These are phyloP conservation scores for Pleurotus citrinopileatus DNA, from an alignment of 768 basidiomycete genomes.

Conservation along the genomic window DNA sequence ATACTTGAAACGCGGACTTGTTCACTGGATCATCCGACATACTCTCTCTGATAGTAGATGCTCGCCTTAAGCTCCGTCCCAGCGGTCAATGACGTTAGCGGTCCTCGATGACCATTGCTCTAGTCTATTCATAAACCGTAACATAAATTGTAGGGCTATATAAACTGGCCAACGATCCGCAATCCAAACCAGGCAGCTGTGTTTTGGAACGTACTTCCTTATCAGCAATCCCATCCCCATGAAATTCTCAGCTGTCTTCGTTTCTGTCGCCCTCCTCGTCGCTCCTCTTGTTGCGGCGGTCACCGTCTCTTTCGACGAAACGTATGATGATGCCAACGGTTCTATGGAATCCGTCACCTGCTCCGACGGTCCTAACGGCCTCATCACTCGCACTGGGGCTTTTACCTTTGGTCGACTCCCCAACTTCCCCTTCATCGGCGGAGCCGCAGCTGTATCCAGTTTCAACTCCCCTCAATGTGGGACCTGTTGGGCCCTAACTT, in stretches of 20 bases:
- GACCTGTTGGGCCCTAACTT: conserved; percentile 58
- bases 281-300: conserved; percentile 24
- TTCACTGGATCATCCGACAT: no score
- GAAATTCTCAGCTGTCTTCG: background rate
- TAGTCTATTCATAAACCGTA: no score
- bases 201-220: no score
- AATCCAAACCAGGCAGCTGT: no score
- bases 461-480: conserved; percentile 55
- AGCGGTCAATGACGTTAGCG: no score
- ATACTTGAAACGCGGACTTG: no score
- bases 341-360: conserved; percentile 43
- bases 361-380: conserved; percentile 49
- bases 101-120: no score
- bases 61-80: no score
- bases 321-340: conserved; percentile 41
- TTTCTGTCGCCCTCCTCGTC: conserved; percentile 3
- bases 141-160: conserved; percentile 1
- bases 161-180: no score
- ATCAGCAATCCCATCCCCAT: background rate
- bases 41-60: no score
- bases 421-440: conserved; percentile 59
- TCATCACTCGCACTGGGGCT: conserved; percentile 37
- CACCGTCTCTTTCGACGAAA: conserved; percentile 39
- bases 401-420: conserved; percentile 51
- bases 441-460: conserved; percentile 44